A percentile compares a stretch with the other conserved stretches of the same genome.
phyloP scores from a whole-genome alignment of 164 flowering plant species.

The Tetracentron sinense region DNA sequence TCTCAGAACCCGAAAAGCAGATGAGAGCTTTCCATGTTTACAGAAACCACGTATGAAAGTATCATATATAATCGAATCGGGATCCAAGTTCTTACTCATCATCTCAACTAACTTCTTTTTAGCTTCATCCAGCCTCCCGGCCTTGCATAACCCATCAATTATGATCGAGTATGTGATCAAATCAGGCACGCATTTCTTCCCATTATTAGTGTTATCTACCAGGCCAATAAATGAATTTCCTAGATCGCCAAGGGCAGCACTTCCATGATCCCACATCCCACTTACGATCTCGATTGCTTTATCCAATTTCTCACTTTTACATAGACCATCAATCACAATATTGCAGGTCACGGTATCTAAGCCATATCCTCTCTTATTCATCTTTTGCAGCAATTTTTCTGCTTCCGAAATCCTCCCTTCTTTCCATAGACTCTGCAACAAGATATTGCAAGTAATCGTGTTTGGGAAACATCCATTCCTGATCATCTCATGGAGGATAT shows the following conservation, averaged over 20 bases:
- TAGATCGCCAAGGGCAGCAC: conserved; percentile 73
- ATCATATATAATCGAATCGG: conserved; percentile 67
- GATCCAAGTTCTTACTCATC: conserved; percentile 57
- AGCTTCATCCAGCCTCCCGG: conserved; percentile 80
- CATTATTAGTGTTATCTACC: conserved; percentile 40
- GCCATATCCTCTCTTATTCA: conserved; percentile 77
- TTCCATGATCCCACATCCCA: conserved; percentile 89
- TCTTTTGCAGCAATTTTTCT: conserved; percentile 72
- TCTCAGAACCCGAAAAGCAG: conserved; percentile 82
- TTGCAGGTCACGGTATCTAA: conserved; percentile 85
- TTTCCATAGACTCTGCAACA: conserved; percentile 83
- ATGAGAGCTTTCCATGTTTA: conserved; percentile 68
- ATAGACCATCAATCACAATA: conserved; percentile 74
- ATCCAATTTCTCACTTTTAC: conserved; percentile 68
- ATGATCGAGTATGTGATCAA: conserved; percentile 72
- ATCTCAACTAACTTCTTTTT: conserved; percentile 77
- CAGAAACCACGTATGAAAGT: conserved; percentile 59
- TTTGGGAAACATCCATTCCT: conserved; percentile 58
- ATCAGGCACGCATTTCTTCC: conserved; percentile 69
- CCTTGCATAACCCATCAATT: conserved; percentile 66
- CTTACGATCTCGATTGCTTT: conserved; percentile 70
- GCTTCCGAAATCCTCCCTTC: conserved; percentile 71
- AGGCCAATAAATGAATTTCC: conserved; percentile 64
- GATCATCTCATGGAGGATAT: conserved; percentile 65
- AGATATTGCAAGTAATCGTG: conserved; percentile 67